These are phyloP conservation scores for Phytophthora chlamydospora DNA, from an alignment of 352 stramenopile species.

Conservation along the genomic window DNA sequence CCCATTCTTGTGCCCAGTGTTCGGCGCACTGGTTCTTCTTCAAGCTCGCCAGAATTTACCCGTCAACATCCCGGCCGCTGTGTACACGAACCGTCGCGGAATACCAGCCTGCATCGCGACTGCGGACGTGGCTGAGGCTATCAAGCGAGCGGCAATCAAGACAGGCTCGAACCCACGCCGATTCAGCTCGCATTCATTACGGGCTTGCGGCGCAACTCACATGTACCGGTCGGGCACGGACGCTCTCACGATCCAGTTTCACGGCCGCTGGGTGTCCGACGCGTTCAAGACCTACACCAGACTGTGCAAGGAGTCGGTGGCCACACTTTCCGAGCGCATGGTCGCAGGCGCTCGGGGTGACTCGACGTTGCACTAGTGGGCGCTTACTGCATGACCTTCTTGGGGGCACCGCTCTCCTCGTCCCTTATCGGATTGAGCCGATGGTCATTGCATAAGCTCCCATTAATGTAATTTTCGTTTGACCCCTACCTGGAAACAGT, in stretches of 20 bases:
- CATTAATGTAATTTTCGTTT: slow-evolving; percentile 14
- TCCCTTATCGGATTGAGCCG: slow-evolving; percentile 11
- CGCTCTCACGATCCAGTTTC: slow-evolving; percentile 18
- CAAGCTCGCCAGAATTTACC: slow-evolving; percentile 1
- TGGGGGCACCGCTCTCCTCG: slow-evolving; percentile 20
- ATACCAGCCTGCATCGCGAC: background rate
- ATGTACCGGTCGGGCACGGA: slow-evolving; percentile 19
- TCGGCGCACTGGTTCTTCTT: slow-evolving; percentile 10
- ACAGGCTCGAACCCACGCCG: background rate
- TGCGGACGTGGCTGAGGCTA: too few species aligned
- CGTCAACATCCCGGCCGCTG: slow-evolving; percentile 1
- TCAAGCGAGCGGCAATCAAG: background rate
- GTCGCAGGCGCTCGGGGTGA: slow-evolving; percentile 6
- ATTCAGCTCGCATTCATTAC: slow-evolving; percentile 16
- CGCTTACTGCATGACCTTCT: slow-evolving; percentile 4
- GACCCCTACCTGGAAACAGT: slow-evolving; percentile 6
- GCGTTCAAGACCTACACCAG: slow-evolving; percentile 26
- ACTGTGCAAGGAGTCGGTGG: slow-evolving; percentile 16
- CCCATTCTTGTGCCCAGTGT: slow-evolving; percentile 14
- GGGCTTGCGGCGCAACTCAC: slow-evolving; percentile 15
- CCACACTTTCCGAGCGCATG: slow-evolving; percentile 8
- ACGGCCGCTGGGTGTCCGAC: slow-evolving; percentile 15
- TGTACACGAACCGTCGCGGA: background rate
- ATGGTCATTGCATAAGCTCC: slow-evolving; percentile 19
- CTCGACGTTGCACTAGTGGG: slow-evolving; percentile 16